Base-by-base conservation (phyloP, 1,284 basidiomycete genomes). In the Boletus smithii region DNA sequence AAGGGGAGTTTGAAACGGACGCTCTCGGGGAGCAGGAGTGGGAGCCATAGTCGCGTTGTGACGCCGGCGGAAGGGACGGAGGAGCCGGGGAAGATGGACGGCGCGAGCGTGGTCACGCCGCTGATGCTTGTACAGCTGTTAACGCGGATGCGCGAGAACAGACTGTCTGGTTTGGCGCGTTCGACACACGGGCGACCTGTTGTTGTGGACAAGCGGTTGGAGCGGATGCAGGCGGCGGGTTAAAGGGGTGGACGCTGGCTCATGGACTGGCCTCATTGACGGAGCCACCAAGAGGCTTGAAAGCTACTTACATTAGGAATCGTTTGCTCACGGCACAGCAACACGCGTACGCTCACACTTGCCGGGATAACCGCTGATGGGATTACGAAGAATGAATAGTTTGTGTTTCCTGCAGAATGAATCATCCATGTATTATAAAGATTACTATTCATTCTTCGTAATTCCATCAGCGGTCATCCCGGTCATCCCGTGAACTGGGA, bases 111-210 rank as follows among this genome's bases (percentile, higher is more conserved):
- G 2, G 71, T 85, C 16, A 85, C 81, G 8, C 78, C 83, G 0
- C 56, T 62, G 44, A 73, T 77, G 51, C 63, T 87, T 53, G 71
- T 77, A 3, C 68, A 68, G 40, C 56, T 89, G 38, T 66, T 91
- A 53, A 57, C 76, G 44, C 71, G 69, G 54, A 91, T 91, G 87
- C 77, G 87, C 47, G 85, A 88, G 64, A 73, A 69, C 44, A 75
- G 78, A 57, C 63, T 85, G 62, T 72, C 74, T 24, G 85, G 88
- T 66, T 52, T 84, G 46, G 71, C 78, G 0, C 80, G 82, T 64
- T 73, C 77, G 3, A 58, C 72, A 8, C 72, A 63, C 44, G 78
- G 74, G 11, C 62, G 74, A 26, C 72, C 76, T 1, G 63, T 75
- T 17, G 77, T 72, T 1, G 73, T 83, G 4, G 85, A 88, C 64